Percentiles rank a stretch among this genome's conserved stretches.
Evolutionary conservation across 116 monocot species (phyloP).

Genomic region (Zostera marina): DNA sequence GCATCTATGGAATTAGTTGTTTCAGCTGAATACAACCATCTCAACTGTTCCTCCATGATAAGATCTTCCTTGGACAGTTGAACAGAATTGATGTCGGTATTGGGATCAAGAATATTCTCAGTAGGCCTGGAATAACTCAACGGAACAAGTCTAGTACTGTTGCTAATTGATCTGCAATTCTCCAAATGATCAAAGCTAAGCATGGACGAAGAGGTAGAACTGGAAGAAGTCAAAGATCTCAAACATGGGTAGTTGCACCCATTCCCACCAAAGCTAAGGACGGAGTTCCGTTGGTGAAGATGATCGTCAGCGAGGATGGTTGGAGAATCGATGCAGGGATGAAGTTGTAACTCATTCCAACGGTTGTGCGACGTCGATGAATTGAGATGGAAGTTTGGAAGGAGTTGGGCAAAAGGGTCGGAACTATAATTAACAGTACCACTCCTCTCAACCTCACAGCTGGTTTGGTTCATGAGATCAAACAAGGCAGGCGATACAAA

Average conservation of each 20-base stretch:
- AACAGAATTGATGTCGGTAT: neutral
- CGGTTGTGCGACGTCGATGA: no score
- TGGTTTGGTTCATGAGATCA: neutral
- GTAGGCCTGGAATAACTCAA: no score
- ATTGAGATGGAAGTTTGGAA: neutral
- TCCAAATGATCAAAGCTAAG: constrained; percentile 11
- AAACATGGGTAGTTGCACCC: neutral
- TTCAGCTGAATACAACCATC: constrained; percentile 13
- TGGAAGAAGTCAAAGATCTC: no score
- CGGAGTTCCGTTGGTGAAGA: neutral
- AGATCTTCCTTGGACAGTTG: constrained; percentile 6
- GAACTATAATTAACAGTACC: constrained; percentile 2
- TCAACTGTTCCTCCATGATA: constrained; percentile 19
- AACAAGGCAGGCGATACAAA: constrained; percentile 1
- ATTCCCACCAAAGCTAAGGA: constrained; percentile 6
- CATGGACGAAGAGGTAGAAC: constrained; percentile 3
- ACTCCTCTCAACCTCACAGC: neutral
- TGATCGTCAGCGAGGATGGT: neutral
- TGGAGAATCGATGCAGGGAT: neutral
- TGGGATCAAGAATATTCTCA: no score
- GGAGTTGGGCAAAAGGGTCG: neutral
- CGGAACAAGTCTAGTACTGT: no score
- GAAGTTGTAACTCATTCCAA: neutral
- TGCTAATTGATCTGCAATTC: no score
- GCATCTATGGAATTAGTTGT: neutral